A percentile compares a stretch with the other conserved stretches of the same genome.
These are phyloP conservation scores for Lonicera japonica DNA, from an alignment of 129 eudicot species.

Conservation along the genomic window DNA sequence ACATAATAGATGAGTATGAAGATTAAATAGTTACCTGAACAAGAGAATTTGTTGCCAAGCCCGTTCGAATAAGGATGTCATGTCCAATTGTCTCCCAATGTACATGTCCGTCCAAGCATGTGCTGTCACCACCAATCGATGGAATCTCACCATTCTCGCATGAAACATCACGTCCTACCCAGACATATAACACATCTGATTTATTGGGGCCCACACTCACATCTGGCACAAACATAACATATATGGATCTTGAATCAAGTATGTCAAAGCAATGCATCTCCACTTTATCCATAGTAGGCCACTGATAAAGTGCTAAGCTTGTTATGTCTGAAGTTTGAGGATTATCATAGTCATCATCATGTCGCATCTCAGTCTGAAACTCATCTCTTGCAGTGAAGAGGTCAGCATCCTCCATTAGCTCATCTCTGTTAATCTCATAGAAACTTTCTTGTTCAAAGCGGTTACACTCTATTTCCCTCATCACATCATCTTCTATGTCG, in stretches of 20 bases:
- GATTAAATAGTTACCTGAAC: constrained; percentile 25
- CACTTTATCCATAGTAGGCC: constrained; percentile 29
- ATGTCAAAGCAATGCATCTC: constrained; percentile 12
- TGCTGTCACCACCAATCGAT: constrained; percentile 8
- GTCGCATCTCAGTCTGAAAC: background rate
- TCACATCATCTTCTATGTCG: constrained; percentile 20
- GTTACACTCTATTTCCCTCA: constrained; percentile 13
- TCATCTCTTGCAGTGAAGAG: background rate
- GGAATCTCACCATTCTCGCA: constrained; percentile 11
- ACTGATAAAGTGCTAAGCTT: constrained; percentile 20
- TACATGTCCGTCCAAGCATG: constrained; percentile 4
- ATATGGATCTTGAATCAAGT: constrained; percentile 21
- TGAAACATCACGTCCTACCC: constrained; percentile 28
- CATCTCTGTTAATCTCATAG: constrained; percentile 19
- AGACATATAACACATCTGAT: constrained; percentile 15
- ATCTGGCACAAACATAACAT: constrained; percentile 5
- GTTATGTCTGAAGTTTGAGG: constrained; percentile 6
- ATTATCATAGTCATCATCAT: constrained; percentile 1
- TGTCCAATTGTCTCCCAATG: constrained; percentile 15
- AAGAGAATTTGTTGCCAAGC: constrained; percentile 17
- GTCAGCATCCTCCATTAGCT: constrained; percentile 29
- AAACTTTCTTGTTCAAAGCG: constrained; percentile 1
- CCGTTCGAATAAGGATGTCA: constrained; percentile 18
- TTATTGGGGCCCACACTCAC: background rate
- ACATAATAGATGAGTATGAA: background rate